These are phyloP conservation scores for Penicillium sp. DNA, from an alignment of 2,329 filamentous ascomycete genomes.

Conservation along the genomic window DNA sequence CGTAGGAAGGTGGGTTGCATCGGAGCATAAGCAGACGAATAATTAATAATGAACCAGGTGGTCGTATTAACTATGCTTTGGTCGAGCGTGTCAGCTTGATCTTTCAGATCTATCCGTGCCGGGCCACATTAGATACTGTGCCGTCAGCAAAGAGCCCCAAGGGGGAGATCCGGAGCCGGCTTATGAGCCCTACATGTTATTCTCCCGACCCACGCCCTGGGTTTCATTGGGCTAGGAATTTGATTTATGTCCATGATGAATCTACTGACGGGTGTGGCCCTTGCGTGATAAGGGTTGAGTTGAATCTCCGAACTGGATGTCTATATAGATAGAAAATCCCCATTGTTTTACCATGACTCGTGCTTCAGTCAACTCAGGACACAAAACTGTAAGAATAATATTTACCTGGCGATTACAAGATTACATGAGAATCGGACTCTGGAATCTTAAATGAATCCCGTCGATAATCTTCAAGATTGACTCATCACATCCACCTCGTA, in stretches of 20 bases:
- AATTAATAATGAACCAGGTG: background rate
- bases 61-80: background rate
- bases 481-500: background rate
- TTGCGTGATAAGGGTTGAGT: background rate
- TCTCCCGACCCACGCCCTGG: background rate
- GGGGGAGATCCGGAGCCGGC: background rate
- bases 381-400: background rate
- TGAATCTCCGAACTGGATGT: background rate
- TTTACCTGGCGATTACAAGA: background rate
- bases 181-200: background rate
- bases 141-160: background rate
- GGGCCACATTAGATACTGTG: too few relatives aligned
- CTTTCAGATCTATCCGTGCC: background rate
- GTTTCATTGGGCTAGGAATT: background rate
- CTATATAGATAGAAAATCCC: too few relatives aligned
- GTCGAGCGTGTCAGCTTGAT: background rate
- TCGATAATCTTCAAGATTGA: background rate
- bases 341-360: background rate
- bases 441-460: background rate
- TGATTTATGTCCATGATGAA: background rate
- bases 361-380: background rate
- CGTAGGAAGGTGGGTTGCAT: background rate
- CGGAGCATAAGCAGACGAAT: background rate
- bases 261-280: background rate
- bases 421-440: background rate